phyloP scores from a whole-genome alignment of 1,284 basidiomycete species.

The Microbotryum saponariae region DNA sequence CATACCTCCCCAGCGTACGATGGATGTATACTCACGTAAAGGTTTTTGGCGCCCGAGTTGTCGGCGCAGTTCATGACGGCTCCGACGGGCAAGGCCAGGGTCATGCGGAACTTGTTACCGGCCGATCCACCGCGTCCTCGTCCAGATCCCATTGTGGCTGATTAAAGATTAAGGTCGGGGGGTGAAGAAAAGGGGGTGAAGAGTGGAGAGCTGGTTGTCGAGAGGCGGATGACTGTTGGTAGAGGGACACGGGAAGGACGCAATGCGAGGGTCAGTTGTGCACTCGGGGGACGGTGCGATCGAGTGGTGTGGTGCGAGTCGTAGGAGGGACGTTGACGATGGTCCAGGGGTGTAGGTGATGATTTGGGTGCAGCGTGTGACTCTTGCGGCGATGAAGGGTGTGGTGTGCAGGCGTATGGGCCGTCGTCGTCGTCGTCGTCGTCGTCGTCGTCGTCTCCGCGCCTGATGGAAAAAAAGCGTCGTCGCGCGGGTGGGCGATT shows the following conservation, averaged over 20 bases:
- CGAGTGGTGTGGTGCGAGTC: background rate
- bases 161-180: conserved; percentile 8
- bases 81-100: conserved; percentile 84
- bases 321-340: background rate
- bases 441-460: no score
- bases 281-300: background rate
- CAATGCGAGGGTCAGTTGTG: background rate
- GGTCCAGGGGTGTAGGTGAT: background rate
- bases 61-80: conserved; percentile 99
- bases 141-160: conserved; percentile 29
- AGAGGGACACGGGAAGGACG: background rate
- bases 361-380: background rate
- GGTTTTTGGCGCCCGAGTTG: conserved; percentile 97
- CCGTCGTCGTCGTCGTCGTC: no score
- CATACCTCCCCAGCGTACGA: background rate
- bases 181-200: conserved; percentile 7
- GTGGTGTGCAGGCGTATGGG: no score
- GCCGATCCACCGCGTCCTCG: conserved; percentile 43
- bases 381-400: no score
- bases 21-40: conserved; percentile 48
- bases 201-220: background rate
- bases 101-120: conserved; percentile 96
- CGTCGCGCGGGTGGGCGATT: no score
- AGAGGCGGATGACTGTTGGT: no score
- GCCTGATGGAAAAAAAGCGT: no score